Conservation (phyloP, 1,284 basidiomycete species). For the Irpex sp. region DNA sequence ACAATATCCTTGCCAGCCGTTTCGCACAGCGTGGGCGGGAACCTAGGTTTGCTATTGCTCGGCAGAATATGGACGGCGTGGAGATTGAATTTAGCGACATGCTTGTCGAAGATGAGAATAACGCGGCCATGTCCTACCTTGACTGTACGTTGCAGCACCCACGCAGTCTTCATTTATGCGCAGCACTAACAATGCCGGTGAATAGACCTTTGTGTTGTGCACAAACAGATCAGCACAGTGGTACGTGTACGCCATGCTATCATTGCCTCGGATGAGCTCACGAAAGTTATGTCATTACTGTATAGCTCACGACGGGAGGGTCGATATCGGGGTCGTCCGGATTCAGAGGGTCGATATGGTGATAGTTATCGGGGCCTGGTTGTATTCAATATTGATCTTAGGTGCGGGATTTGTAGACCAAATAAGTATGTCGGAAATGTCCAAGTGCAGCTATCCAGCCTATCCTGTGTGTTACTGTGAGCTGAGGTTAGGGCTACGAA, state of each 20-base stretch:
- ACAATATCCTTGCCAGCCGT: conserved; percentile 77
- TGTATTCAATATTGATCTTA: background rate
- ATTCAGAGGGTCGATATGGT: conserved; percentile 16
- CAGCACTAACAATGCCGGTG: conserved; percentile 14
- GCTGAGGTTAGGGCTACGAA: no score
- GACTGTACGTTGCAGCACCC: conserved; percentile 52
- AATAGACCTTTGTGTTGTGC: conserved; percentile 44
- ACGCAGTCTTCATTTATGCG: background rate
- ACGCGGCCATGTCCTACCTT: conserved; percentile 85
- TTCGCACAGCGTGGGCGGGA: conserved; percentile 56
- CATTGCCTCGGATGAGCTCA: no score
- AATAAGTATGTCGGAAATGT: background rate
- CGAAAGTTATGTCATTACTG: background rate
- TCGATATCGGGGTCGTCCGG: conserved; percentile 18
- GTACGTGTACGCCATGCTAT: conserved; percentile 36
- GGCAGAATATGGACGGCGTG: conserved; percentile 90
- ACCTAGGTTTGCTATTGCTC: conserved; percentile 71
- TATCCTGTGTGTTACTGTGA: background rate
- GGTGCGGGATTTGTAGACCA: background rate
- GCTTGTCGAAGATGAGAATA: conserved; percentile 96
- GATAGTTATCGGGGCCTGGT: background rate
- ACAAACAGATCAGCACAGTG: conserved; percentile 54
- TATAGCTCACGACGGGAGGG: conserved; percentile 21
- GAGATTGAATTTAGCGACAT: conserved; percentile 98
- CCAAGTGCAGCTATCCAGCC: background rate